Conservation (phyloP, 140 eudicot genomes). For the Erigeron philadelphicus region DNA sequence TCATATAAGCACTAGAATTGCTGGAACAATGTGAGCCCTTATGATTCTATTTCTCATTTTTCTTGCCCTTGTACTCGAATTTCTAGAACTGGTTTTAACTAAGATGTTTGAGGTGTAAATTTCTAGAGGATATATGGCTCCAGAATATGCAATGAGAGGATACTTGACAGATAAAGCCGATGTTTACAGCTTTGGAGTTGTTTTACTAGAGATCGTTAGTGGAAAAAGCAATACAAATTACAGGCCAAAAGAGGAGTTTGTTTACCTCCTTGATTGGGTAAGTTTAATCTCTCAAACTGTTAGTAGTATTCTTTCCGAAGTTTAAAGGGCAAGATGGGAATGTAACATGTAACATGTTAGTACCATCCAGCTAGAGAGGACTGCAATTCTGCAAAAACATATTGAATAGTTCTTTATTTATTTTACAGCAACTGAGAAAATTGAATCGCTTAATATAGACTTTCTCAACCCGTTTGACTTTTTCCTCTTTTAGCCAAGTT, state of each 20-base stretch:
- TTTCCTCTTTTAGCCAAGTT: not conserved
- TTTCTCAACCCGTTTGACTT: not conserved
- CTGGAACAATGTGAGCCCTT: constrained; percentile 65
- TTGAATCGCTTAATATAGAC: not conserved
- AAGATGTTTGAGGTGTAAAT: constrained; percentile 18
- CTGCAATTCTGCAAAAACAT: not conserved
- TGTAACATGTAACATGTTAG: not conserved
- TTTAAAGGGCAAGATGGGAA: not conserved
- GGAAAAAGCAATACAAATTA: constrained; percentile 60
- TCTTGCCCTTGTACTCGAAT: not conserved
- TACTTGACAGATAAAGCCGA: constrained; percentile 61
- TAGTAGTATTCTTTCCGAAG: not conserved
- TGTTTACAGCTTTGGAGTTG: constrained; percentile 61
- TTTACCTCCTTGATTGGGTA: constrained; percentile 65
- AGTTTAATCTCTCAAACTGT: constrained; percentile 3
- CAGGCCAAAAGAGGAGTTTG: constrained; percentile 53
- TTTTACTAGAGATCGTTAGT: constrained; percentile 54
- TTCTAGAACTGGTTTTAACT: not conserved
- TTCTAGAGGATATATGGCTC: constrained; percentile 65
- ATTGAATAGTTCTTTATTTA: not conserved
- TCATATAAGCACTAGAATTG: constrained; percentile 68
- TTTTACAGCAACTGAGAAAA: not conserved
- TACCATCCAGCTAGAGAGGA: not conserved
- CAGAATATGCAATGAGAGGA: constrained; percentile 69
- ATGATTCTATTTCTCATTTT: not conserved